Evolutionary conservation across 306 rosid genomes (phyloP).

Genomic region (Herpetospermum pedunculosum): DNA sequence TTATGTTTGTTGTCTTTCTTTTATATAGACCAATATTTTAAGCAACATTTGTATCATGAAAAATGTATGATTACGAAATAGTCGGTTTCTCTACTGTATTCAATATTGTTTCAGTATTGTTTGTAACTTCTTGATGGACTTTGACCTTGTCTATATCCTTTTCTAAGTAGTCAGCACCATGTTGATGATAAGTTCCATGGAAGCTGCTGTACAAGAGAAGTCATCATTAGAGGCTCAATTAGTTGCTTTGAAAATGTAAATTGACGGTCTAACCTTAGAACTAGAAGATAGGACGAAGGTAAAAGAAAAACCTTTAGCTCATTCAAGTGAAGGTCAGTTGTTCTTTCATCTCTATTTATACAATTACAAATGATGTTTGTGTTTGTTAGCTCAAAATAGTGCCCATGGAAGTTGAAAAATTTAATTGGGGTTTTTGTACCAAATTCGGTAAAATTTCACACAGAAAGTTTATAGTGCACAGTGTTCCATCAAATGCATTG

Average conservation of each 20-base stretch:
- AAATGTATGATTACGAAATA: neutral
- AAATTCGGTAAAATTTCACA: too few species aligned
- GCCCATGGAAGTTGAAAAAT: too few species aligned
- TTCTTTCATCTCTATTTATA: too few species aligned
- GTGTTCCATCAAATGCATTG: too few species aligned
- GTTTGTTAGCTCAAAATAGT: too few species aligned
- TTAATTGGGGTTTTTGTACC: too few species aligned
- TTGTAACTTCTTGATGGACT: neutral
- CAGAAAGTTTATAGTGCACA: too few species aligned
- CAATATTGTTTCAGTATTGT: too few species aligned
- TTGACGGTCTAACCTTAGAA: constrained; percentile 43
- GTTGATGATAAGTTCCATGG: too few species aligned
- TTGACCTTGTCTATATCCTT: neutral
- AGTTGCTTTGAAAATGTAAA: constrained; percentile 36
- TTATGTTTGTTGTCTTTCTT: neutral
- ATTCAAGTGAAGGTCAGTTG: too few species aligned
- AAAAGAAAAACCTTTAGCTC: constrained; percentile 14
- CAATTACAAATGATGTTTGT: too few species aligned
- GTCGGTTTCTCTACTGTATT: neutral
- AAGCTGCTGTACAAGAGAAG: constrained; percentile 60
- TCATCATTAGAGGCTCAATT: constrained; percentile 57
- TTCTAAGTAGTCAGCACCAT: too few species aligned
- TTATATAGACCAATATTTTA: neutral
- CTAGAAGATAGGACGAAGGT: constrained; percentile 47
- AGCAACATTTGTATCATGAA: neutral